Base-by-base conservation (phyloP, 345 rosid species). In the Euphorbia pulcherrima region DNA sequence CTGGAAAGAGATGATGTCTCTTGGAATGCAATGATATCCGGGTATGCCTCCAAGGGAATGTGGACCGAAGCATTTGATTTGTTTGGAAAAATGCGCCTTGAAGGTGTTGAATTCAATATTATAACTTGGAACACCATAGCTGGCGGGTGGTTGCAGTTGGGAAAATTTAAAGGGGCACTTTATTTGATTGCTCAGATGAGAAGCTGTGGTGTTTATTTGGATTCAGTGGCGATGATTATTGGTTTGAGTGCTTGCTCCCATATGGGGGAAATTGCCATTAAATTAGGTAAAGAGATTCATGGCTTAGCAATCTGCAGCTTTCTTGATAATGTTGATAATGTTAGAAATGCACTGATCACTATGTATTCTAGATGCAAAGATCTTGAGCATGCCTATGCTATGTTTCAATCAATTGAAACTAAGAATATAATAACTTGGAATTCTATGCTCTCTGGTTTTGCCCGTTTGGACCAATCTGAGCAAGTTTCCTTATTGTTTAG, bases 201-300 rank as follows among this genome's bases (percentile, higher is more conserved):
- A 75, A 74, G n/a, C 40, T 27, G 6, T 18, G 81, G 73, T 37
- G 35, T 74, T 35, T 60, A 56, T 65, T 82, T 85, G 78, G 91
- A 88, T 77, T 66, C 75, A 0, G 89, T 88, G 52, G 87, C 90
- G 51, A 65, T 75, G 59, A 69, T 88, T 72, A 83, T 80, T 67
- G 87, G 92, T 52, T 72, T 87, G 74, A 82, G 85, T 68, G 96
- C 96, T 10, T 87, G 90, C 75, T 84, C 96, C 9, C 86, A 86
- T 63, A 28, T 79, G 61, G 84, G 87, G 65, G 77, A n/a, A n/a
- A n/a, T n/a, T n/a, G n/a, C 84, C 74, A 54, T 75, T 68, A 74
- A 72, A 30, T 50, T 77, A 71, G 97, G 97, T 8, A 83, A 65
- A 75, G 88, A 84, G 79, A 82, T 89, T 37, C 96, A 91, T 68